Percentiles rank a stretch among this genome's conserved stretches.
phyloP scores from a whole-genome alignment of 2,329 filamentous ascomycete genomes.

The Raffaelea ambrosiae region DNA sequence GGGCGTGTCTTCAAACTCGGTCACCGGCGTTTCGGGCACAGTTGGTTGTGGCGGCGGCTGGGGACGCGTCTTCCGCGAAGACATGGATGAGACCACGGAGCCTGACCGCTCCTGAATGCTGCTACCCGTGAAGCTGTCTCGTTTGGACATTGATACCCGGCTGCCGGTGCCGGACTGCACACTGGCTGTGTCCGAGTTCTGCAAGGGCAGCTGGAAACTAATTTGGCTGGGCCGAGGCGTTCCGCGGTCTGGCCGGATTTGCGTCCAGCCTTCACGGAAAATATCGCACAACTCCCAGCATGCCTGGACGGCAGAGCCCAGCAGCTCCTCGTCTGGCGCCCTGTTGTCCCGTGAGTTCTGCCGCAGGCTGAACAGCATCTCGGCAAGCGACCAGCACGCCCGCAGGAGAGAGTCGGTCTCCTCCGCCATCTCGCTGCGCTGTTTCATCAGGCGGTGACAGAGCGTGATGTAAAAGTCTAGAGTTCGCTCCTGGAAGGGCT shows the following conservation, averaged over 20 bases:
- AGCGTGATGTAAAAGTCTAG: slow-evolving; percentile 91
- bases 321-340: slow-evolving; percentile 68
- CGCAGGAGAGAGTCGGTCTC: slow-evolving; percentile 78
- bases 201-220: slow-evolving; percentile 51
- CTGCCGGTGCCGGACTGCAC: slow-evolving; percentile 8
- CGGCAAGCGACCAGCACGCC: slow-evolving; percentile 83
- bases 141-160: slow-evolving; percentile 33
- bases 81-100: slow-evolving; percentile 8
- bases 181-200: slow-evolving; percentile 26
- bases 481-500: slow-evolving; percentile 80
- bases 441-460: slow-evolving; percentile 94
- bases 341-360: slow-evolving; percentile 71
- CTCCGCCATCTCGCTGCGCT: slow-evolving; percentile 66
- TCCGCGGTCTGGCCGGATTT: slow-evolving; percentile 74
- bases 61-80: slow-evolving; percentile 4
- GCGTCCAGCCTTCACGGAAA: slow-evolving; percentile 86
- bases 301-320: slow-evolving; percentile 81
- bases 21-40: slow-evolving; percentile 83
- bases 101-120: slow-evolving; percentile 21
- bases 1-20: slow-evolving; percentile 87
- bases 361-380: slow-evolving; percentile 86
- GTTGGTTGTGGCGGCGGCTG: slow-evolving; percentile 36
- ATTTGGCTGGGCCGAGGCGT: slow-evolving; percentile 77
- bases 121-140: slow-evolving; percentile 42
- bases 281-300: slow-evolving; percentile 94